Conservation (phyloP, 2,329 filamentous ascomycete species). For the Dothistroma pini region DNA sequence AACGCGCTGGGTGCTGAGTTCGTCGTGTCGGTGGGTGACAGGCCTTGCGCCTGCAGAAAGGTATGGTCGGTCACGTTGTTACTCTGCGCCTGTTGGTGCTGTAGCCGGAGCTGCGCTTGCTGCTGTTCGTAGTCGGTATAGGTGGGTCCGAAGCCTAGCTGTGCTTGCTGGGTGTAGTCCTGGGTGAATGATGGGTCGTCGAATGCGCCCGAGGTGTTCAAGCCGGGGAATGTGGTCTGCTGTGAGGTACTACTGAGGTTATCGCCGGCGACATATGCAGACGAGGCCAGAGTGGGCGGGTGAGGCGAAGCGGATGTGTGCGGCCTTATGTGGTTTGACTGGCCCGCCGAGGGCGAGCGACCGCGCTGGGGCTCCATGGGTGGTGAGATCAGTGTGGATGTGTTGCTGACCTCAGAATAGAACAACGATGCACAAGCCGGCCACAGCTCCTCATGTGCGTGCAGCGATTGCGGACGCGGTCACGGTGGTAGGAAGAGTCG, state of each 20-base stretch:
- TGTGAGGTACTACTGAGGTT: not conserved
- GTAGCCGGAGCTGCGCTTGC: slow-evolving; percentile 36
- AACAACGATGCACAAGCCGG: not conserved
- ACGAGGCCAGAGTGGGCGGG: slow-evolving; percentile 21
- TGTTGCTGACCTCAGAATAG: slow-evolving; percentile 1
- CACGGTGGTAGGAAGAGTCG: not conserved
- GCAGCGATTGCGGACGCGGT: not conserved
- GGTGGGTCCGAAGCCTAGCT: slow-evolving; percentile 42
- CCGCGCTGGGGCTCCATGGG: slow-evolving; percentile 22
- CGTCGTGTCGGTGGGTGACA: slow-evolving; percentile 28
- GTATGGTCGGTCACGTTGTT: slow-evolving; percentile 37
- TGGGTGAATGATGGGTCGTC: slow-evolving; percentile 39
- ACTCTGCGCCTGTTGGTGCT: slow-evolving; percentile 12
- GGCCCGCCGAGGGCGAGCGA: slow-evolving; percentile 29
- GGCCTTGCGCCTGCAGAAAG: slow-evolving; percentile 42
- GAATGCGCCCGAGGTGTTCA: slow-evolving; percentile 29
- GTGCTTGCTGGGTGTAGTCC: slow-evolving; percentile 42
- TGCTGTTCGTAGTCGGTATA: slow-evolving; percentile 28
- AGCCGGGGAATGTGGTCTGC: slow-evolving; percentile 10
- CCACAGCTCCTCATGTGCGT: not conserved
- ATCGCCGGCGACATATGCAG: slow-evolving; percentile 13
- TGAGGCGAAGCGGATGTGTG: slow-evolving; percentile 31
- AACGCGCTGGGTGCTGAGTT: slow-evolving; percentile 47
- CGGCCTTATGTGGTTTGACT: slow-evolving; percentile 29
- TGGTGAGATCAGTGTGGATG: not conserved